Conservation (phyloP, 352 stramenopile species). For the Globisporangium rhizosaccharum region DNA sequence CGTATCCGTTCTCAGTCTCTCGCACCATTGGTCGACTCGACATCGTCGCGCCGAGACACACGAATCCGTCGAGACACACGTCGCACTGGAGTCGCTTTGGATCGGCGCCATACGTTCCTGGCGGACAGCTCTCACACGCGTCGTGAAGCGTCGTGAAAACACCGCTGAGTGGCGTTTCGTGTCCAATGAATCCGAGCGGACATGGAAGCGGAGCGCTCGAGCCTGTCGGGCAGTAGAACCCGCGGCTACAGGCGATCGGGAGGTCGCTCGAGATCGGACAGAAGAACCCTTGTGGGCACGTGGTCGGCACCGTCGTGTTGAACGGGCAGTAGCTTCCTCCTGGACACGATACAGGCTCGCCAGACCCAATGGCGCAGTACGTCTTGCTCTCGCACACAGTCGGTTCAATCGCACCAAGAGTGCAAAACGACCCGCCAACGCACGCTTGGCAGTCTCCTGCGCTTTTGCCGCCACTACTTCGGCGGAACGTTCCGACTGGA, state of each 20-base stretch:
- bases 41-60: slow-evolving; percentile 74
- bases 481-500: slow-evolving; percentile 37
- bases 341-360: slow-evolving; percentile 47
- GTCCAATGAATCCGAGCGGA: slow-evolving; percentile 67
- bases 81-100: slow-evolving; percentile 68
- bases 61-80: slow-evolving; percentile 70
- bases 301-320: slow-evolving; percentile 50
- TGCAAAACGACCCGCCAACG: slow-evolving; percentile 55
- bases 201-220: slow-evolving; percentile 59
- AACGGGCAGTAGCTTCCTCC: slow-evolving; percentile 68
- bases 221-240: slow-evolving; percentile 69
- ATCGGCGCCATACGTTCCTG: slow-evolving; percentile 78
- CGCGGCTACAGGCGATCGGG: slow-evolving; percentile 36
- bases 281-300: slow-evolving; percentile 72
- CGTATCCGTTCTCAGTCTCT: slow-evolving; percentile 74
- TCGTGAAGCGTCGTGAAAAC: slow-evolving; percentile 40
- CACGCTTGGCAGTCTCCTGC: slow-evolving; percentile 45
- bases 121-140: slow-evolving; percentile 70
- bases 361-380: slow-evolving; percentile 58
- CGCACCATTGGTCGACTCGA: slow-evolving; percentile 46
- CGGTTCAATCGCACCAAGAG: slow-evolving; percentile 34
- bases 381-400: slow-evolving; percentile 39
- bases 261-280: slow-evolving; percentile 39
- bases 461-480: slow-evolving; percentile 26
- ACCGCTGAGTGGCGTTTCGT: slow-evolving; percentile 41